Evolutionary conservation across 2,329 filamentous ascomycete genomes (phyloP).

Genomic region (Ophiostoma perfectum): DNA sequence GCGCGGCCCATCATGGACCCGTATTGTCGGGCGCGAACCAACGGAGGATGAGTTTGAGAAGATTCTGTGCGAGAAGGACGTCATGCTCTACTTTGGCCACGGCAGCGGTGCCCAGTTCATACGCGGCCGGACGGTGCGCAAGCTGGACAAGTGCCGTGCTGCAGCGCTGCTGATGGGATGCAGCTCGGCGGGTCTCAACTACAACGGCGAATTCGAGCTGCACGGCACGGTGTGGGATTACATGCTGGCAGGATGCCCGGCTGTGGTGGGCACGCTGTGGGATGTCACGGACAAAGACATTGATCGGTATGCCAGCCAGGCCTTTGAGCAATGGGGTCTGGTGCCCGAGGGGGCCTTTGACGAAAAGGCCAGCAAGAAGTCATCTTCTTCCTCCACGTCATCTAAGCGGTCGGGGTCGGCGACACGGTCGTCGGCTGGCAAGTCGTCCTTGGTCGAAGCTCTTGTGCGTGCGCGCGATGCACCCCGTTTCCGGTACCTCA

Average conservation of each 20-base stretch:
- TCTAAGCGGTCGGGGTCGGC: not conserved
- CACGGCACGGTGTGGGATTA: slow-evolving; percentile 88
- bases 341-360: slow-evolving; percentile 45
- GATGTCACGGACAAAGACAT: slow-evolving; percentile 98
- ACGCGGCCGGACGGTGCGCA: slow-evolving; percentile 73
- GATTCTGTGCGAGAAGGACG: slow-evolving; percentile 59
- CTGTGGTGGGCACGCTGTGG: slow-evolving; percentile 90
- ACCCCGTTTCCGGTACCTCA: slow-evolving; percentile 87
- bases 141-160: slow-evolving; percentile 64
- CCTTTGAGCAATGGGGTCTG: slow-evolving; percentile 84
- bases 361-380: slow-evolving; percentile 23
- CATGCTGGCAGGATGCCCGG: slow-evolving; percentile 78
- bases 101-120: slow-evolving; percentile 94
- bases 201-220: slow-evolving; percentile 84
- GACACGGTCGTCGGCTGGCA: slow-evolving; percentile 18
- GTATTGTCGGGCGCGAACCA: slow-evolving; percentile 63
- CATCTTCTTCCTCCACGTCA: slow-evolving; percentile 23
- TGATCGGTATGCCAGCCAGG: slow-evolving; percentile 76
- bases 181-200: slow-evolving; percentile 73
- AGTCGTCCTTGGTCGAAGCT: slow-evolving; percentile 68
- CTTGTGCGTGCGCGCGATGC: slow-evolving; percentile 67
- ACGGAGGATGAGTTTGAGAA: slow-evolving; percentile 70
- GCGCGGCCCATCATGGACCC: slow-evolving; percentile 60
- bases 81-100: slow-evolving; percentile 93
- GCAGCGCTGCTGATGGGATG: slow-evolving; percentile 91